Base-by-base conservation (phyloP, 495 filamentous ascomycete genomes). In the Lichina pygmaea region DNA sequence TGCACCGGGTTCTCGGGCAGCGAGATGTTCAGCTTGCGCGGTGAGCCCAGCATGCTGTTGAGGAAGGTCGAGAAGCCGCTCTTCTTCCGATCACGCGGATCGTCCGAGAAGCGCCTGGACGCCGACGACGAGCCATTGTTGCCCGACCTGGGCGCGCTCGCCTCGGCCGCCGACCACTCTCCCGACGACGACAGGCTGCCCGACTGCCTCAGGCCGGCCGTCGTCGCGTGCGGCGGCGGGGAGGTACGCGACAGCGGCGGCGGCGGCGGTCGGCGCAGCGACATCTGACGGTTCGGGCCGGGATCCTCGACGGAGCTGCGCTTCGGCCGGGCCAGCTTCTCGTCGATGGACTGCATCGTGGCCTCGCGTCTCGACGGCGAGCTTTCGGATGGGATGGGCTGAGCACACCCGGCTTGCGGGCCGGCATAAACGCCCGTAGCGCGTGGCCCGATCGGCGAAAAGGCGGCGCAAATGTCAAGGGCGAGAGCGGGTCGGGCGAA, bases 1-100 rank as follows among this genome's bases (percentile, higher is more conserved):
- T 97, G 89, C 31, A 95, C 84, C 9, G 91, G 91, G 56, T 97
- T 94, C 59, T 93, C 85, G 39, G 89, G 89, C 8, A 81, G 77
- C 6, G 89, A 95, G 49, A 97, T 95, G 54, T 91, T 78, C 34
- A 89, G 78, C 49, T 79, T 79, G 51, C 84, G 78, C 38, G 81
- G 89, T 30, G 82, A 86, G 34, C 89, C 84, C 42, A 95, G 70
- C 59, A 94, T 69, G 60, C 78, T 86, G 54, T 76, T 93, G 71
- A 97, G 77, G 56, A 95, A 92, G 52, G 77, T 85, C 3, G 86
- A 93, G 55, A 97, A 91, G 42, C 79, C 78, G 65, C 93, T 95
- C 67, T 94, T 93, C 54, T 81, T 71, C 50, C 76, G 62, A 34
- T 66, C 65, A 50, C 67, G 69, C 39, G 65, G 57, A 56, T 95